Conservation (phyloP, 805 yeast species). For the Blastobotrys peoriensis region DNA sequence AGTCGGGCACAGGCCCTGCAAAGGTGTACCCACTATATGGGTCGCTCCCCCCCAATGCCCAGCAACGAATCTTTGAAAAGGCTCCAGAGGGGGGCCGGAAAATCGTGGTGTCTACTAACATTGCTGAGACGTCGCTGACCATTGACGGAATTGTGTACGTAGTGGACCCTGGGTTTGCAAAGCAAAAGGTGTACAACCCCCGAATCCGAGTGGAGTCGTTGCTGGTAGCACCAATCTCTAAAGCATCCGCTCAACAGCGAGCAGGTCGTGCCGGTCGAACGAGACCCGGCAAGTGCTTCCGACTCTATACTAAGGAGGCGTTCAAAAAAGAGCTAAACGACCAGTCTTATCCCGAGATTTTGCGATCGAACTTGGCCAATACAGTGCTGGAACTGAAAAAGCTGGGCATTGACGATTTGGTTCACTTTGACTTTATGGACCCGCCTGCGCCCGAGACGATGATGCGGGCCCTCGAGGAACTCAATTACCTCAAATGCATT, state of each 20-base stretch:
- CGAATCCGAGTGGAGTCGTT: slow-evolving; percentile 88
- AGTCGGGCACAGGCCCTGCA: slow-evolving; percentile 84
- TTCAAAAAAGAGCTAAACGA: slow-evolving; percentile 89
- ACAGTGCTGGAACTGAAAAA: slow-evolving; percentile 92
- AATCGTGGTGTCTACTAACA: slow-evolving; percentile 86
- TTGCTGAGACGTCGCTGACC: slow-evolving; percentile 96
- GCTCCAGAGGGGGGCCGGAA: slow-evolving; percentile 95
- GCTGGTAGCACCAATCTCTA: slow-evolving; percentile 77
- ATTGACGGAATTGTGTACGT: slow-evolving; percentile 91
- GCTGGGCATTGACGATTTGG: slow-evolving; percentile 90
- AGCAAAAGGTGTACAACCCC: slow-evolving; percentile 82
- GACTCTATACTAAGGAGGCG: slow-evolving; percentile 95
- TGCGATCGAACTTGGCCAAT: slow-evolving; percentile 82
- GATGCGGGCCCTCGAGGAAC: slow-evolving; percentile 98
- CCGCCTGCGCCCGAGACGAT: slow-evolving; percentile 99
- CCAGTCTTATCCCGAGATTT: slow-evolving; percentile 93
- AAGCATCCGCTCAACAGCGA: slow-evolving; percentile 93
- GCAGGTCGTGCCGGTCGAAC: slow-evolving; percentile 98
- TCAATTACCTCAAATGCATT: slow-evolving; percentile 82
- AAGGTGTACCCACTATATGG: slow-evolving; percentile 92
- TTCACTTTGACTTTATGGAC: slow-evolving; percentile 97
- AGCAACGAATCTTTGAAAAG: slow-evolving; percentile 85
- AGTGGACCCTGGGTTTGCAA: slow-evolving; percentile 91
- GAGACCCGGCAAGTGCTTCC: slow-evolving; percentile 91
- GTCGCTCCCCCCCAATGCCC: slow-evolving; percentile 92